Evolutionary conservation across 768 basidiomycete species (phyloP), one percentile per base, ranked within the genome.

Genomic region (Ramaria rubella): DNA sequence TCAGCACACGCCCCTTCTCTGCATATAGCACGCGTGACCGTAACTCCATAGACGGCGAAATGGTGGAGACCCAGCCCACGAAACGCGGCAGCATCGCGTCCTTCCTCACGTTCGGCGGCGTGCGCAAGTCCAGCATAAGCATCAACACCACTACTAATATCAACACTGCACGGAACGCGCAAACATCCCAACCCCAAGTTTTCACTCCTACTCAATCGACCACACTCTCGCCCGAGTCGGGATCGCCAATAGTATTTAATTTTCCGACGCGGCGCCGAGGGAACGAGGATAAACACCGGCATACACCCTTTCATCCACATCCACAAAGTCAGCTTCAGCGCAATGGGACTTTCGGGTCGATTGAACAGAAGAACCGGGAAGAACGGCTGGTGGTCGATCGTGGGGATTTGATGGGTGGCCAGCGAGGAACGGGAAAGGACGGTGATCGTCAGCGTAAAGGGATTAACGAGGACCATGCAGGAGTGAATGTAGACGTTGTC

Each of bases 51-150:
- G 46, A 48, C 21, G n/a, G 46, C 5, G 46, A 48, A 27, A 4
- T 19, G 26, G 46, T 24, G n/a, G n/a, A 38, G n/a, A 38, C 36
- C 11, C 59, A 63, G 38, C 19, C 44, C 12, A 61, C 65, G n/a
- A 58, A 56, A 51, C 74, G 82, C 7, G 69, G 71, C n/a, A 84
- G 83, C 62, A 63, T 84, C 5, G 66, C 76, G 3, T 79, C 73
- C 65, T 70, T 83, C 49, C 80, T 85, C 61, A 70, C 74, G 6
- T 77, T 83, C 58, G 75, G 75, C 30, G 69, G 60, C 58, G 33
- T 66, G 68, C 23, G 64, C 65, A 12, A 62, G 63, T 33, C 51
- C 63, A 58, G 61, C 61, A 62, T 57, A 61, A 29, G 33, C 59
- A 24, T 60, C 63, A 54, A 49, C 58, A 45, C 19, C 66, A 50